Evolutionary conservation across 2,329 filamentous ascomycete genomes (phyloP).

Genomic region (Laburnicola sp.): DNA sequence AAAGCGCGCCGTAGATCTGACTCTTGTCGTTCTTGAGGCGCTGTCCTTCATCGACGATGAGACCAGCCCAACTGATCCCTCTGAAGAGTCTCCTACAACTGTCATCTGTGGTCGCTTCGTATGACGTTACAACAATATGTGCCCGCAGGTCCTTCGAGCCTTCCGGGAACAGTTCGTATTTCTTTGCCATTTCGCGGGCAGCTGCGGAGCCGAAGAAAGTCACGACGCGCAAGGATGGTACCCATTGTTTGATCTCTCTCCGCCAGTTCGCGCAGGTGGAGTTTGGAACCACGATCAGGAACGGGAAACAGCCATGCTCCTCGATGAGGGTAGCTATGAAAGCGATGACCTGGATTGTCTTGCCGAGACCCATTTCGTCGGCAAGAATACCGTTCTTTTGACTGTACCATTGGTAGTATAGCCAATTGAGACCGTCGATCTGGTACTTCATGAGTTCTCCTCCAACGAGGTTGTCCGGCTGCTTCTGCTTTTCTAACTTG

Average conservation of each 20-base stretch:
- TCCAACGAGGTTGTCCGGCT: conserved; percentile 73
- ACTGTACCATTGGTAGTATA: conserved; percentile 85
- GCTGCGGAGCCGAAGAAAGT: conserved; percentile 81
- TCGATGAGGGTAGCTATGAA: conserved; percentile 71
- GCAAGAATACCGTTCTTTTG: conserved; percentile 86
- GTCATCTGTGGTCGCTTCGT: conserved; percentile 81
- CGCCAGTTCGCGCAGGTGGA: conserved; percentile 98
- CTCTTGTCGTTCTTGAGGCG: conserved; percentile 92
- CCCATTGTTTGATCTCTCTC: conserved; percentile 92
- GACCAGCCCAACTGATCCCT: conserved; percentile 76
- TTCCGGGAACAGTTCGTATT: conserved; percentile 81
- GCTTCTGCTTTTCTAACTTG: conserved; percentile 67
- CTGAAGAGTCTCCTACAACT: conserved; percentile 67
- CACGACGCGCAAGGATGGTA: conserved; percentile 82
- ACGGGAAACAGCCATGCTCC: conserved; percentile 77
- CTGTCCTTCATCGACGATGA: conserved; percentile 95
- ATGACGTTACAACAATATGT: conserved; percentile 93
- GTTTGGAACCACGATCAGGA: conserved; percentile 90
- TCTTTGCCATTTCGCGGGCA: conserved; percentile 73
- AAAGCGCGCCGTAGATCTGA: conserved; percentile 74
- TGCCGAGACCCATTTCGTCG: conserved; percentile 97
- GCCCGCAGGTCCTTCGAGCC: conserved; percentile 71
- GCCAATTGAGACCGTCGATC: conserved; percentile 90
- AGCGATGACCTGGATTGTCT: conserved; percentile 90
- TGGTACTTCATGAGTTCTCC: conserved; percentile 94